Evolutionary conservation across 2,329 filamentous ascomycete genomes (phyloP).

Genomic region (Apiospora phragmitis): DNA sequence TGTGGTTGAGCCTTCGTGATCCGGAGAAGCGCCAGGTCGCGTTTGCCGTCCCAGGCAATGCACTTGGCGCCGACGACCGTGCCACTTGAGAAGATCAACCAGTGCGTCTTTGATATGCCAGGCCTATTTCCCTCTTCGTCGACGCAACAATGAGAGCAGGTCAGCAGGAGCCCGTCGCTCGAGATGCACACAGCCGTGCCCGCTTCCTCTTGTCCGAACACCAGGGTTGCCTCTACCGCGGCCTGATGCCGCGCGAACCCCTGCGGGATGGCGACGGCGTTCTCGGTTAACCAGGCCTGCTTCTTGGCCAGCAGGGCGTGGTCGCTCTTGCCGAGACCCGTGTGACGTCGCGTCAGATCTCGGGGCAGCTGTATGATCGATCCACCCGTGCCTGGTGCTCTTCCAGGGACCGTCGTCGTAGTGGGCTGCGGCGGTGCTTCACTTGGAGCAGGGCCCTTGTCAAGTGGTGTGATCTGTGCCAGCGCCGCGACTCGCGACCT

Average conservation of each 20-base stretch:
- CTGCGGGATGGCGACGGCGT: slow-evolving; percentile 9
- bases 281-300: slow-evolving; percentile 8
- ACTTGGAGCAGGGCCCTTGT: not conserved
- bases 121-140: slow-evolving; percentile 37
- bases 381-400: not conserved
- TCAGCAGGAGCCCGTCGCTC: slow-evolving; percentile 43
- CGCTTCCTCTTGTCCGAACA: slow-evolving; percentile 51
- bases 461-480: not conserved
- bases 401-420: not conserved
- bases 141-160: slow-evolving; percentile 52
- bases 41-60: slow-evolving; percentile 40
- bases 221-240: slow-evolving; percentile 33
- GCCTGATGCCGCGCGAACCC: slow-evolving; percentile 10
- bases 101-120: slow-evolving; percentile 30
- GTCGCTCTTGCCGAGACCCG: slow-evolving; percentile 7
- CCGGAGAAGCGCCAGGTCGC: slow-evolving; percentile 49
- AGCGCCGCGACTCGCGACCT: not conserved
- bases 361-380: not conserved
- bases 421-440: not conserved
- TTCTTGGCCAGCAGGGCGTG: slow-evolving; percentile 15
- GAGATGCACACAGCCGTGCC: slow-evolving; percentile 53
- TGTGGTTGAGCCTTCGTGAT: slow-evolving; percentile 27
- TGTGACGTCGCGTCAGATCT: slow-evolving; percentile 15
- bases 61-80: slow-evolving; percentile 38
- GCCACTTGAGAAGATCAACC: slow-evolving; percentile 45